These are phyloP conservation scores for Kodamaea jinghongensis DNA, from an alignment of 805 yeast species.

Conservation along the genomic window DNA sequence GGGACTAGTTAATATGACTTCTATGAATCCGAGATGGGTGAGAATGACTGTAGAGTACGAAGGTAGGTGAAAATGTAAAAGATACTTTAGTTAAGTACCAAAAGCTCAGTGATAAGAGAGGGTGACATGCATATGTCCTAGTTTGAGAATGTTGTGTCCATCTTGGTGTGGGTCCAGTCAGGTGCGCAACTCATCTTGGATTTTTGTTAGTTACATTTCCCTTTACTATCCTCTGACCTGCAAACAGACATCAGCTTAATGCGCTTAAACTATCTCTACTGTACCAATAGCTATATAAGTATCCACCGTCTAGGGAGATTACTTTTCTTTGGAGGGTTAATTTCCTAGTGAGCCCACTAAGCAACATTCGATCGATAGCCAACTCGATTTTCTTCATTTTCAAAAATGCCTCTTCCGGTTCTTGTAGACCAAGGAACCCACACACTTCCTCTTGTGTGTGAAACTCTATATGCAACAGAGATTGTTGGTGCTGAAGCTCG, in stretches of 20 bases:
- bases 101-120: too few species aligned
- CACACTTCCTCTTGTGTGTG: slow-evolving; percentile 23
- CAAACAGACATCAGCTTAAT: not conserved
- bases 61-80: too few species aligned
- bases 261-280: not conserved
- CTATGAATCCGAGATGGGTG: too few species aligned
- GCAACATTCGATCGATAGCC: not conserved
- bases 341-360: not conserved
- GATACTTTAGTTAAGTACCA: too few species aligned
- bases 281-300: slow-evolving; percentile 7
- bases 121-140: too few species aligned
- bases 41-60: too few species aligned
- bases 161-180: not conserved
- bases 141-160: not conserved
- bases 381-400: not conserved
- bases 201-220: too few species aligned
- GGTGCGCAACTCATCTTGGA: too few species aligned
- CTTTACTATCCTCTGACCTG: too few species aligned
- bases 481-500: slow-evolving; percentile 13
- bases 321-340: slow-evolving; percentile 5
- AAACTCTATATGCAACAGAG: slow-evolving; percentile 18
- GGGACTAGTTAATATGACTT: too few species aligned
- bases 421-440: slow-evolving; percentile 19
- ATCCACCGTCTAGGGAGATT: slow-evolving; percentile 1
- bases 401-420: slow-evolving; percentile 12